Evolutionary conservation across 441 rosid genomes (phyloP).

Genomic region (Populus hybrid): DNA sequence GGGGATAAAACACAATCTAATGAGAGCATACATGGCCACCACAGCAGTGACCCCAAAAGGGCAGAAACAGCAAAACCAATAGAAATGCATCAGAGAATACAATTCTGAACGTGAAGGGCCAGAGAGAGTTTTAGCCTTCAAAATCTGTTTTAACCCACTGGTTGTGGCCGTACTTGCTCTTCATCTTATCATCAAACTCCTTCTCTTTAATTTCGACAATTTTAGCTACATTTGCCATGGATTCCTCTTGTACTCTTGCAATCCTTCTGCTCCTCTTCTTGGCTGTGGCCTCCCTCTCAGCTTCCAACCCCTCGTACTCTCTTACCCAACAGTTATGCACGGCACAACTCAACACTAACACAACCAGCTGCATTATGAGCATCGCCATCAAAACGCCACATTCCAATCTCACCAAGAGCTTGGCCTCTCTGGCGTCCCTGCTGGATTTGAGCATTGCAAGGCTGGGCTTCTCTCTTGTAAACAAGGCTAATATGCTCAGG

Average conservation of each 20-base stretch:
- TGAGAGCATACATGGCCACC: slow-evolving; percentile 20
- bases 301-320: slow-evolving; percentile 46
- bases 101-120: background rate
- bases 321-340: slow-evolving; percentile 48
- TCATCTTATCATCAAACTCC: slow-evolving; percentile 45
- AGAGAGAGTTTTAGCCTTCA: slow-evolving; percentile 32
- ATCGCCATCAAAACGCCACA: slow-evolving; percentile 55
- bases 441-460: slow-evolving; percentile 37
- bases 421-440: slow-evolving; percentile 47
- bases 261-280: slow-evolving; percentile 40
- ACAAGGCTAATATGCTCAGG: slow-evolving; percentile 29
- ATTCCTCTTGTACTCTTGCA: slow-evolving; percentile 46
- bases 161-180: slow-evolving; percentile 36
- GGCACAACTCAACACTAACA: slow-evolving; percentile 36
- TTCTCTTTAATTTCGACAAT: slow-evolving; percentile 36
- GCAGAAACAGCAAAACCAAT: background rate
- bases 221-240: slow-evolving; percentile 37
- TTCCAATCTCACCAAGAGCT: slow-evolving; percentile 51
- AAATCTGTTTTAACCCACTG: slow-evolving; percentile 53
- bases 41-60: slow-evolving; percentile 26
- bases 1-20: background rate
- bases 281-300: slow-evolving; percentile 34
- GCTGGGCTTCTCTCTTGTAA: slow-evolving; percentile 40
- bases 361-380: slow-evolving; percentile 40
- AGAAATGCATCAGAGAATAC: background rate